Base-by-base conservation (phyloP, 176 grass and related monocot genomes). In the Phragmites australis region DNA sequence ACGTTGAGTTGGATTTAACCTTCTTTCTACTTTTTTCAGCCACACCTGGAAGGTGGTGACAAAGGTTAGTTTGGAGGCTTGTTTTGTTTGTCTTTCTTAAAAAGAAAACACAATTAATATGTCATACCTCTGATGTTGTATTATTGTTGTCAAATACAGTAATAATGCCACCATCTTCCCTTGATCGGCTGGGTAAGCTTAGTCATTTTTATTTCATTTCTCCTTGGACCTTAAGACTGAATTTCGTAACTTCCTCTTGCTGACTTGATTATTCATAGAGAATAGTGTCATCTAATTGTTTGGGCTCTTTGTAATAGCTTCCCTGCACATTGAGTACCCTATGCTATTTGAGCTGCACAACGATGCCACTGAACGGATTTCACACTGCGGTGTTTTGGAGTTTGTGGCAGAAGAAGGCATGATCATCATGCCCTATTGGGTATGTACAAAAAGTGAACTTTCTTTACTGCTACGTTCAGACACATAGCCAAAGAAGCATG, bases 381-480 rank as follows among this genome's bases (percentile, higher is more conserved):
- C 96, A 79, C 96, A 98, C 74, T 95, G 86, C 57, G 92, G 92
- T 57, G 96, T 98, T 64, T 70, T 98, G 71, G 92, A 98, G 54
- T 98, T 98, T 64, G 84, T 93, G n/a, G 96, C 92, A 81, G 92
- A 94, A 82, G 96, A 98, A 93, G 92, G 96, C 78, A 88, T 93
- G 81, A 93, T 98, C 57, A 91, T 93, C 81, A 95, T 95, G 90
- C 92, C 92, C 66, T 93, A 98, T 43, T 94, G 90, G 96, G 96
- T 98, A 86, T 65, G 83, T 54, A 45, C 49, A 32, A 57, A 45
- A 68, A 37, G 8, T 64, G 17, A 23, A 57, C 18, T 55, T 49
- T 39, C 13, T 65, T 43, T 58, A 42, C 13, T 73, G 31, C 8
- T 74, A 31, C 39, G 65, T 80, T 50, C 39, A 42, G 47, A 68